These are phyloP conservation scores for Geotrichum aggregatum DNA, from an alignment of 1,139 yeast species.

Conservation along the genomic window DNA sequence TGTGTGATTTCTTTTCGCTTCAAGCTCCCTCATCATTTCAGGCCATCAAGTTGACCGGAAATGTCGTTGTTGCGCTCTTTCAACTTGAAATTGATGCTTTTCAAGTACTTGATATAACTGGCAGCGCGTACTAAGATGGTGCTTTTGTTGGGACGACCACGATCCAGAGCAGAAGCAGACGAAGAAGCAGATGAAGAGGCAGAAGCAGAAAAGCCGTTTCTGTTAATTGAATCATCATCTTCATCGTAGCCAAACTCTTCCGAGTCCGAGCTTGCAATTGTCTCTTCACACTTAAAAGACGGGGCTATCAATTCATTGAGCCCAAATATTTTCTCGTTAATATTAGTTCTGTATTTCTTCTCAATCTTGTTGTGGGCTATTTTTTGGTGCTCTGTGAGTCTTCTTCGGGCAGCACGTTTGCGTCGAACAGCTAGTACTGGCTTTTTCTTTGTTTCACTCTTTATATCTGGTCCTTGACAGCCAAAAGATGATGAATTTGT, in stretches of 20 bases:
- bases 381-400: constrained; percentile 58
- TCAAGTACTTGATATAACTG: constrained; percentile 13
- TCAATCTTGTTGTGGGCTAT: constrained; percentile 70
- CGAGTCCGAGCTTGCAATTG: too few relatives aligned
- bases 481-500: too few relatives aligned
- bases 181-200: too few relatives aligned
- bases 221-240: background rate
- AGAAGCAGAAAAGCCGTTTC: too few relatives aligned
- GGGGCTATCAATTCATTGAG: constrained; percentile 57
- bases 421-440: too few relatives aligned
- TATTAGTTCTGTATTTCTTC: constrained; percentile 65
- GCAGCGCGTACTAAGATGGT: constrained; percentile 18
- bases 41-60: too few relatives aligned
- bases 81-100: constrained; percentile 5
- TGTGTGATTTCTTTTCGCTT: too few relatives aligned
- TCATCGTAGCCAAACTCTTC: background rate
- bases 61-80: constrained; percentile 3
- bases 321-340: constrained; percentile 66
- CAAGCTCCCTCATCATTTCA: too few relatives aligned
- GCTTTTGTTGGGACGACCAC: constrained; percentile 17
- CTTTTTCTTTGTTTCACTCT: too few relatives aligned
- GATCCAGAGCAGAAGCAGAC: too few relatives aligned
- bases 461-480: too few relatives aligned
- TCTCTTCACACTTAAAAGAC: constrained; percentile 52
- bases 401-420: constrained; percentile 54